Conservation (phyloP, 495 filamentous ascomycete species). For the Daldinia loculata region DNA sequence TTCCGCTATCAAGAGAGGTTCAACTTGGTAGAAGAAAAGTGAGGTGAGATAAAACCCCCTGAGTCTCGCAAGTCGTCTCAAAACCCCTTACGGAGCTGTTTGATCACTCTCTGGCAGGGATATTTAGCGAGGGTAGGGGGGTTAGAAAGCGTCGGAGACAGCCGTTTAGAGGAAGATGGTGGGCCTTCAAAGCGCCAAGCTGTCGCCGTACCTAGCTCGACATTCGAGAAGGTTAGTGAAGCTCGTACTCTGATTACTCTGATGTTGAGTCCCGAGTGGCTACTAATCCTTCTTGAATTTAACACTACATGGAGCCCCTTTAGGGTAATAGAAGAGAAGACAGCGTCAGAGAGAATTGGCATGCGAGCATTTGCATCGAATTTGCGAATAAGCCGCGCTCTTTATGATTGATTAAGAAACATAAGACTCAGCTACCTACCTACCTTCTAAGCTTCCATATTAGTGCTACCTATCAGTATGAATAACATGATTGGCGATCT, state of each 20-base stretch:
- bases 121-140: constrained; percentile 26
- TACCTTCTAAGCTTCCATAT: not conserved
- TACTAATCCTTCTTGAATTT: constrained; percentile 1
- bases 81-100: constrained; percentile 28
- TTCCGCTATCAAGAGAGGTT: constrained; percentile 7
- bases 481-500: not conserved
- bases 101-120: constrained; percentile 28
- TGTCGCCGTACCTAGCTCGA: constrained; percentile 20
- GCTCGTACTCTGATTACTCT: no score
- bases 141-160: constrained; percentile 10
- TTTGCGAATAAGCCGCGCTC: not conserved
- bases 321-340: not conserved
- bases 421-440: not conserved
- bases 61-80: constrained; percentile 45
- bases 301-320: not conserved
- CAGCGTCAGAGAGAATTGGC: not conserved
- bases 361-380: not conserved
- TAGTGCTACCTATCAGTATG: not conserved
- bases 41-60: constrained; percentile 36
- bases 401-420: not conserved
- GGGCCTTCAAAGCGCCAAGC: constrained; percentile 25
- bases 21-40: not conserved
- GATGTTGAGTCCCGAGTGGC: constrained; percentile 6
- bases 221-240: constrained; percentile 3
- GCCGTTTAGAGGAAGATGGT: constrained; percentile 33